Evolutionary conservation across 495 filamentous ascomycete species (phyloP).

Genomic region (Amniculicola lignicola): DNA sequence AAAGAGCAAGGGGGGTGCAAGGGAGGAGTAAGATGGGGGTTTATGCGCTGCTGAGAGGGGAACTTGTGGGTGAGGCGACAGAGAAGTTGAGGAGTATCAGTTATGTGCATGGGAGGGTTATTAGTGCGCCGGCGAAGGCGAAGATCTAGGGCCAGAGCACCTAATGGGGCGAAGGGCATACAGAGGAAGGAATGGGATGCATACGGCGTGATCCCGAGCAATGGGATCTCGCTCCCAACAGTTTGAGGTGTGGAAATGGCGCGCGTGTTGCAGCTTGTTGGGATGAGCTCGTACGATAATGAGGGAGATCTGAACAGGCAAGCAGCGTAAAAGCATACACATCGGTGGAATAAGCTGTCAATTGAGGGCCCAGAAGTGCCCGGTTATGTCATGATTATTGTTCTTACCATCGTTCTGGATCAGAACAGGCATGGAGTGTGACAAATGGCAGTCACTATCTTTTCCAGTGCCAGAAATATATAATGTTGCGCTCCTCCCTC

Average conservation of each 20-base stretch:
- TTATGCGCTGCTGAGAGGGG: constrained; percentile 48
- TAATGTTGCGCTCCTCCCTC: too few species aligned
- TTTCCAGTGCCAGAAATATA: too few species aligned
- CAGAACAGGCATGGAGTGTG: background rate
- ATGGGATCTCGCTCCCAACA: too few species aligned
- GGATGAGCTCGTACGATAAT: too few species aligned
- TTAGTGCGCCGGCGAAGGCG: constrained; percentile 38
- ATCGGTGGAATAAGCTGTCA: too few species aligned
- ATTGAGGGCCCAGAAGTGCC: constrained; percentile 15
- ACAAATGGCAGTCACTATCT: too few species aligned
- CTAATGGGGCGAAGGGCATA: background rate
- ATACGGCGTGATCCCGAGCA: too few species aligned
- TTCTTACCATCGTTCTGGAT: background rate
- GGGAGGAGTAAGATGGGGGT: constrained; percentile 53
- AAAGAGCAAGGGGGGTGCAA: constrained; percentile 44
- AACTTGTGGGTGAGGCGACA: constrained; percentile 51
- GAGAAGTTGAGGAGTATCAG: constrained; percentile 49
- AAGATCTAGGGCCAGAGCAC: constrained; percentile 34
- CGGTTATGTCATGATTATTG: constrained; percentile 14
- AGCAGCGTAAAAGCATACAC: too few species aligned
- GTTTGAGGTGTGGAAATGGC: too few species aligned
- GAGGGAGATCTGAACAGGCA: too few species aligned
- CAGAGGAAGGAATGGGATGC: background rate
- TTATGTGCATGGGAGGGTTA: constrained; percentile 48
- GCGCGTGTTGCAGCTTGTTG: too few species aligned